A percentile compares a stretch with the other conserved stretches of the same genome.
Evolutionary conservation across 306 rosid genomes (phyloP).

Genomic region (Luffa aegyptiaca): DNA sequence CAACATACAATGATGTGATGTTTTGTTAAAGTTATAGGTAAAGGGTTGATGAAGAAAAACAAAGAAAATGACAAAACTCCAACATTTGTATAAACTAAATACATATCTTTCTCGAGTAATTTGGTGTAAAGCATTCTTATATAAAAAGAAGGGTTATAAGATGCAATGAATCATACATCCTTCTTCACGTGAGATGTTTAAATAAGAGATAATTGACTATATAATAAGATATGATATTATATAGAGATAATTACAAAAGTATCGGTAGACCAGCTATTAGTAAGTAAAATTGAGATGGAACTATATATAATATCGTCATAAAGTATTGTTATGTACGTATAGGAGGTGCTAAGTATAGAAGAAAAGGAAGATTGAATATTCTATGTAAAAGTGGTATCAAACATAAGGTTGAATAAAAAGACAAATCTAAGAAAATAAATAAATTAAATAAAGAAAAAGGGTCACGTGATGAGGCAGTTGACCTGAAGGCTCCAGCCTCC

Average conservation of each 20-base stretch:
- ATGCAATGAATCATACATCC: background rate
- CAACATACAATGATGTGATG: background rate
- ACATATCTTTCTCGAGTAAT: no score
- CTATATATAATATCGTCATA: no score
- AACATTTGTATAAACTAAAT: no score
- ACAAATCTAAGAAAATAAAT: background rate
- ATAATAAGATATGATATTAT: no score
- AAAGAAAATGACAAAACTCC: no score
- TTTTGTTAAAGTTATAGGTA: background rate
- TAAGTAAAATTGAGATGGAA: background rate
- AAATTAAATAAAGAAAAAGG: background rate
- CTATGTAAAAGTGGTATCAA: background rate
- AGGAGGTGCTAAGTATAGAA: no score
- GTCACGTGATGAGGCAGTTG: background rate
- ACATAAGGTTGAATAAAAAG: background rate
- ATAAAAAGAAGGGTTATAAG: no score
- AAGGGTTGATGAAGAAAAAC: background rate
- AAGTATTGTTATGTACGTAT: no score
- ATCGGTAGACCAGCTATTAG: background rate
- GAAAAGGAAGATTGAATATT: no score
- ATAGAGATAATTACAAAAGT: no score
- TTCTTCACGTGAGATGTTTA: background rate
- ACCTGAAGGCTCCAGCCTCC: background rate
- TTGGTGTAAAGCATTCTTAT: no score
- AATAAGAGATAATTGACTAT: no score